phyloP scores from a whole-genome alignment of 2,329 filamentous ascomycete genomes.

The Endoconidiophora laricicola region DNA sequence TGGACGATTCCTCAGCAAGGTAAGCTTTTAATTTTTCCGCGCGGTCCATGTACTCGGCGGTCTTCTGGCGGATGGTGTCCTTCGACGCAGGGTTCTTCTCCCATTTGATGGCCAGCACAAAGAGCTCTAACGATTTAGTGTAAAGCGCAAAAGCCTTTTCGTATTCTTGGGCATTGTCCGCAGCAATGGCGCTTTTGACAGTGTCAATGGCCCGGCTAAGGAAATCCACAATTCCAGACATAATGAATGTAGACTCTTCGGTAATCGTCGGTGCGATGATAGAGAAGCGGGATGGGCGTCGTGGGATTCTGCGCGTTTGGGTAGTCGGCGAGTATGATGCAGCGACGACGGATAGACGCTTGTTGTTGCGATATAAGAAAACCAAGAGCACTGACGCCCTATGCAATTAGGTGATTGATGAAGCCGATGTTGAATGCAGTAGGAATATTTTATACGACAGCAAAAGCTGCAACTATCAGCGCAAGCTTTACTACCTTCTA shows the following conservation, averaged over 20 bases:
- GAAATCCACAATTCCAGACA: slow-evolving; percentile 53
- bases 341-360: too few relatives aligned
- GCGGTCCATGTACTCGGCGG: slow-evolving; percentile 93
- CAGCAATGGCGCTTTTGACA: slow-evolving; percentile 94
- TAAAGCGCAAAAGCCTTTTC: slow-evolving; percentile 93
- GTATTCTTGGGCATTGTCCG: slow-evolving; percentile 89
- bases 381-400: too few relatives aligned
- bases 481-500: too few relatives aligned
- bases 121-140: slow-evolving; percentile 89
- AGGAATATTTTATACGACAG: too few relatives aligned
- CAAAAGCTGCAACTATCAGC: too few relatives aligned
- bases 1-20: slow-evolving; percentile 55
- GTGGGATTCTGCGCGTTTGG: neutral
- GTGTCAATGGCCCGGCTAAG: slow-evolving; percentile 89
- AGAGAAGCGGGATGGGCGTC: neutral
- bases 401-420: too few relatives aligned
- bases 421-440: too few relatives aligned
- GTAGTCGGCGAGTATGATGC: too few relatives aligned
- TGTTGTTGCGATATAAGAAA: too few relatives aligned
- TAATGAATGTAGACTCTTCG: neutral
- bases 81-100: slow-evolving; percentile 97
- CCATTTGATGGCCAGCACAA: slow-evolving; percentile 98
- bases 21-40: slow-evolving; percentile 96
- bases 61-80: slow-evolving; percentile 92
- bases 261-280: neutral